phyloP scores from a whole-genome alignment of 1,284 basidiomycete genomes.

The Waitea zeae region DNA sequence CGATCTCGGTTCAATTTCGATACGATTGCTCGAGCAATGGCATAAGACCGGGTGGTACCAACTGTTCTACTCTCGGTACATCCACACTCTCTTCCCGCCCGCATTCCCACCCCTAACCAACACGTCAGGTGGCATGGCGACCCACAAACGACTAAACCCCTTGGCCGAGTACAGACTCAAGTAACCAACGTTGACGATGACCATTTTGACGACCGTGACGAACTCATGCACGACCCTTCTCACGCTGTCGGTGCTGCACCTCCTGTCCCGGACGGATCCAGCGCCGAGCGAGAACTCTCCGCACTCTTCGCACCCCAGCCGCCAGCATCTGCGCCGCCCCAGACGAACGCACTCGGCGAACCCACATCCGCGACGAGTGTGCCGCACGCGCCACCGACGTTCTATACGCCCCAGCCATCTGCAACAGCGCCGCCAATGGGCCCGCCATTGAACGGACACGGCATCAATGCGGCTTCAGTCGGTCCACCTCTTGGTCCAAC shows the following conservation, averaged over 20 bases:
- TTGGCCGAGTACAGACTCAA: not conserved
- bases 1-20: conserved; percentile 51
- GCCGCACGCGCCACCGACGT: no score
- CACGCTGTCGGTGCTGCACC: no score
- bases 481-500: no score
- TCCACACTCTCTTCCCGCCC: conserved; percentile 6
- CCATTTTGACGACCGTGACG: not conserved
- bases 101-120: conserved; percentile 1
- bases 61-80: conserved; percentile 42
- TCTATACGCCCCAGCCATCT: no score
- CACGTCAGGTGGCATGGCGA: conserved; percentile 39
- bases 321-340: not conserved
- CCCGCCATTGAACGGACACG: no score
- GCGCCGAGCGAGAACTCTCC: not conserved
- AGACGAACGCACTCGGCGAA: no score
- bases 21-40: conserved; percentile 60
- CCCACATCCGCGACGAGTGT: no score
- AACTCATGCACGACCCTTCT: no score
- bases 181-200: conserved; percentile 2
- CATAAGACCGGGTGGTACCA: conserved; percentile 55
- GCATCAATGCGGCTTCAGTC: no score
- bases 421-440: no score
- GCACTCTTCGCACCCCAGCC: not conserved
- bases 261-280: not conserved
- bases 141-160: conserved; percentile 24